These are phyloP conservation scores for Athelia sp. DNA, from an alignment of 1,284 basidiomycete genomes.

Conservation along the genomic window DNA sequence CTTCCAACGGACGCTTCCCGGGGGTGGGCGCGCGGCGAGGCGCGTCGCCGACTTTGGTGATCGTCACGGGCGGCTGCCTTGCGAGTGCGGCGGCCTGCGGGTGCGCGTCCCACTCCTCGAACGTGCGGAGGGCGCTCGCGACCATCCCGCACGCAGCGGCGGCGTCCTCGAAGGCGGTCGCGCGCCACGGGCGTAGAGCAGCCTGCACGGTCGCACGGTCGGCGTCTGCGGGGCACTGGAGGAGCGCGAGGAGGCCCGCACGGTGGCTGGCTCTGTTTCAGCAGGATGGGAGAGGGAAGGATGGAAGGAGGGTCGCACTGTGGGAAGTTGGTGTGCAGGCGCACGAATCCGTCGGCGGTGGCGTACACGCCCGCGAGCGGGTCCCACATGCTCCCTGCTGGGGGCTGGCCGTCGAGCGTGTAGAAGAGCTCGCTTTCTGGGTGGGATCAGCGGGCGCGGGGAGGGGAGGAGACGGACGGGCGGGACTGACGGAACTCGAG, in stretches of 20 bases:
- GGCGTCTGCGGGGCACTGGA: conserved; percentile 17
- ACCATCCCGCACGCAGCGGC: conserved; percentile 45
- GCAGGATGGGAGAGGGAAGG: conserved; percentile 1
- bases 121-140: conserved; percentile 47
- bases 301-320: conserved; percentile 35
- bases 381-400: conserved; percentile 38
- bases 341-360: conserved; percentile 44
- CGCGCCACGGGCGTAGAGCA: conserved; percentile 39
- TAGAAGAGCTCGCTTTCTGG: conserved; percentile 50
- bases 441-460: neutral
- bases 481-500: conserved; percentile 54
- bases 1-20: conserved; percentile 34
- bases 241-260: conserved; percentile 44
- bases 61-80: conserved; percentile 34
- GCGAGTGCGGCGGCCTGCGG: conserved; percentile 39
- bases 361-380: conserved; percentile 47
- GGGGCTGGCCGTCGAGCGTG: conserved; percentile 35
- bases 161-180: conserved; percentile 46
- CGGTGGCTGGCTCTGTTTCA: conserved; percentile 36
- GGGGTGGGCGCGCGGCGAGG: conserved; percentile 25
- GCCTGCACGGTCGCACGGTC: conserved; percentile 32
- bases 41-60: conserved; percentile 45
- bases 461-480: neutral
- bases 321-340: conserved; percentile 62
- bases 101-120: conserved; percentile 45